Percentiles rank a stretch among this genome's conserved stretches.
Evolutionary conservation across 2,329 filamentous ascomycete species (phyloP).

Genomic region (Pseudopithomyces maydicus): DNA sequence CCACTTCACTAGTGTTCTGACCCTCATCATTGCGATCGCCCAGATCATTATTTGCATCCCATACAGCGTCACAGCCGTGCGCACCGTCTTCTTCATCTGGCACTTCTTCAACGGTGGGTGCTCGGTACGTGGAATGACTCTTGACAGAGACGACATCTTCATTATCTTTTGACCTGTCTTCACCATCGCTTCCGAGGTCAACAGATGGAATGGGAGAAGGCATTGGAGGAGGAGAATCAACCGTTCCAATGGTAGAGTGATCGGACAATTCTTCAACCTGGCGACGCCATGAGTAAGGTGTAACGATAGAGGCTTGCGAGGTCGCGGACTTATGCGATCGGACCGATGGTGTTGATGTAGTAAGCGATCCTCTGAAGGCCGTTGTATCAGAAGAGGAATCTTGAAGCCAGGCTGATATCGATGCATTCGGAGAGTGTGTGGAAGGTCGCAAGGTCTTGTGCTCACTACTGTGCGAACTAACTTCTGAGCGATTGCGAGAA

Average conservation of each 20-base stretch:
- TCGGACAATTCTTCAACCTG: conserved; percentile 7
- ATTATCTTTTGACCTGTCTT: background rate
- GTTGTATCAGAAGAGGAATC: background rate
- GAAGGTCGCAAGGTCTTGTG: background rate
- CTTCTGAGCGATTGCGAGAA: background rate
- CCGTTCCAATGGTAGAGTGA: conserved; percentile 6
- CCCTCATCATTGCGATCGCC: background rate
- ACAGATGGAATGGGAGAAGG: conserved; percentile 7
- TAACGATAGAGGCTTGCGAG: background rate
- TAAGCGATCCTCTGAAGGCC: background rate
- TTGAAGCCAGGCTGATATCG: background rate
- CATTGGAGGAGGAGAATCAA: background rate
- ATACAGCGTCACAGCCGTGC: background rate
- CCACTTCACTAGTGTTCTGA: conserved; percentile 1
- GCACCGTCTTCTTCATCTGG: conserved; percentile 13
- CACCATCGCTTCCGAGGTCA: background rate
- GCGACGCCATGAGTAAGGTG: conserved; percentile 12
- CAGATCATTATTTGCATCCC: background rate
- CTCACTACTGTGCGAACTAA: background rate
- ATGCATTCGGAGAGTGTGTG: background rate
- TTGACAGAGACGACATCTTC: conserved; percentile 11
- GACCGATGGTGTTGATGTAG: background rate
- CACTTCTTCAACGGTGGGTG: conserved; percentile 28
- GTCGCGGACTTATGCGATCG: background rate
- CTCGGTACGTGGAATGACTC: conserved; percentile 24